phyloP scores from a whole-genome alignment of 108 stramenopile species.

The Nitzschia putrida region DNA sequence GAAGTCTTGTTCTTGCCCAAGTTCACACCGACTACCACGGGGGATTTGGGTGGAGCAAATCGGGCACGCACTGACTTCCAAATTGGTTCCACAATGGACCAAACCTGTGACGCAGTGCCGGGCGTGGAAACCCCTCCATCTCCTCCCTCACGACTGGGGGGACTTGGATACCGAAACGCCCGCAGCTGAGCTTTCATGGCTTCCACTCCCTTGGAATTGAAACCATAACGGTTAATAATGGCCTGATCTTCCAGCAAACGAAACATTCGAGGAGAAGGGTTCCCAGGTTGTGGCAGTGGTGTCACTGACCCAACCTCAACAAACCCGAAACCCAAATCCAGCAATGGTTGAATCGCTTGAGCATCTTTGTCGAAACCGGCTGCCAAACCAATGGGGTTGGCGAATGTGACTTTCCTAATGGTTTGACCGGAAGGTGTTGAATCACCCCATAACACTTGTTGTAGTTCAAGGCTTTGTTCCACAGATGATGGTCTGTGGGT shows the following conservation, averaged over 20 bases:
- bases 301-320: conserved; percentile 92
- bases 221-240: conserved; percentile 96
- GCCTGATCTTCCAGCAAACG: conserved; percentile 86
- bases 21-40: conserved; percentile 80
- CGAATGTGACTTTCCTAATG: conserved; percentile 35
- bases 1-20: conserved; percentile 94
- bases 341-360: conserved; percentile 67
- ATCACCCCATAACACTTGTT: conserved; percentile 8
- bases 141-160: neutral
- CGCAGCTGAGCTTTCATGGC: conserved; percentile 55
- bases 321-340: conserved; percentile 88
- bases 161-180: conserved; percentile 39
- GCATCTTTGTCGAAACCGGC: conserved; percentile 98
- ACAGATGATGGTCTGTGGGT: conserved; percentile 44
- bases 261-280: conserved; percentile 95
- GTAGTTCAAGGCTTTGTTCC: conserved; percentile 37
- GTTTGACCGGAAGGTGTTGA: conserved; percentile 6
- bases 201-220: conserved; percentile 84
- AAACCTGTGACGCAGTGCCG: no score
- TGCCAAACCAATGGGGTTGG: conserved; percentile 88
- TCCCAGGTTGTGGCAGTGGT: conserved; percentile 89
- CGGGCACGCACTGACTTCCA: neutral
- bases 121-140: neutral
- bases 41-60: no score
- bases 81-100: neutral